Conservation (phyloP, 2,329 filamentous ascomycete genomes). For the Didymella pomorum region DNA sequence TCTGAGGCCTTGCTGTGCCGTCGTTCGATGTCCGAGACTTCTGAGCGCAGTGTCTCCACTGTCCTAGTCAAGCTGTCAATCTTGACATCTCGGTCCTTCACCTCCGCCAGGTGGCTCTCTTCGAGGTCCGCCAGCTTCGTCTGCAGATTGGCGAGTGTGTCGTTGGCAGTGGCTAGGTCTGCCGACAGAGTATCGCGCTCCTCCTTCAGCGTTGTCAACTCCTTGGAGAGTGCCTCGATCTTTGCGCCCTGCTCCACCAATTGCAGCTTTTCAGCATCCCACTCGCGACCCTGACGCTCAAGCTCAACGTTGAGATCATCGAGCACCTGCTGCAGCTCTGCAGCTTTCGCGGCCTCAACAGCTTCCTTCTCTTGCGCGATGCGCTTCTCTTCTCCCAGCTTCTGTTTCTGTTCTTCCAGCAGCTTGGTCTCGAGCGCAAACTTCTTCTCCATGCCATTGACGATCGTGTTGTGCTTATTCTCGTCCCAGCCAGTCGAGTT, state of each 20-base stretch:
- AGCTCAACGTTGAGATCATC: conserved; percentile 48
- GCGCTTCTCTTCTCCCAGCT: conserved; percentile 44
- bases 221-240: conserved; percentile 37
- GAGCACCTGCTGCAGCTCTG: conserved; percentile 48
- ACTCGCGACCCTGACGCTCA: conserved; percentile 45
- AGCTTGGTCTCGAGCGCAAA: conserved; percentile 46
- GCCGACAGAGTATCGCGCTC: conserved; percentile 38
- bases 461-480: conserved; percentile 36
- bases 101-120: conserved; percentile 38
- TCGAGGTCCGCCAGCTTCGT: conserved; percentile 38
- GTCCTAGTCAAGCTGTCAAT: conserved; percentile 39
- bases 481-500: conserved; percentile 25
- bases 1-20: conserved; percentile 35
- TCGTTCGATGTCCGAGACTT: conserved; percentile 34
- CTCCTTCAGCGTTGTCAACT: conserved; percentile 34
- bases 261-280: conserved; percentile 49
- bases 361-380: conserved; percentile 42
- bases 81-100: conserved; percentile 40
- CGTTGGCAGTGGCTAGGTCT: conserved; percentile 34
- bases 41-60: conserved; percentile 36
- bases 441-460: conserved; percentile 48
- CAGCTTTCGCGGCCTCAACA: conserved; percentile 42
- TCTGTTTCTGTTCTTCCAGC: conserved; percentile 42
- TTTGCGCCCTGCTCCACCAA: conserved; percentile 42
- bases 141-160: conserved; percentile 39